Conservation (phyloP, 306 rosid species). For the Cotoneaster glaucophyllus region DNA sequence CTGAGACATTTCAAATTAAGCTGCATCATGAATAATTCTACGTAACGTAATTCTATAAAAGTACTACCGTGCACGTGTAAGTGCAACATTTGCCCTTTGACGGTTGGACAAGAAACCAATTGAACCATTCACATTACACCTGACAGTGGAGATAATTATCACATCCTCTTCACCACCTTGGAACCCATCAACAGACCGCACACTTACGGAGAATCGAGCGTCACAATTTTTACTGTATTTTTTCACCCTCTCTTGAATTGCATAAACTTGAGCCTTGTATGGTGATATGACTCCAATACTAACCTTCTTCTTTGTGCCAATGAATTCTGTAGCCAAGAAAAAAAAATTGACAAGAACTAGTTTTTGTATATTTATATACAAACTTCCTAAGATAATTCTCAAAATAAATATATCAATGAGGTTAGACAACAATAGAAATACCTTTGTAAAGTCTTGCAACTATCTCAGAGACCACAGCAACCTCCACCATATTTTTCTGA, state of each 20-base stretch:
- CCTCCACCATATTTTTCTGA: constrained; percentile 36
- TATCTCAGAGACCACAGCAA: constrained; percentile 35
- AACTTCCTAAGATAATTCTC: neutral
- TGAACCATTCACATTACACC: constrained; percentile 28
- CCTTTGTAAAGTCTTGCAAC: constrained; percentile 40
- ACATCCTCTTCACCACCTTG: constrained; percentile 73
- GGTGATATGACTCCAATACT: constrained; percentile 69
- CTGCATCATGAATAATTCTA: neutral
- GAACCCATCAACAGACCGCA: constrained; percentile 59
- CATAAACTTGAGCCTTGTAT: constrained; percentile 48
- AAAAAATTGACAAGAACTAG: neutral
- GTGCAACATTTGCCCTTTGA: constrained; percentile 52
- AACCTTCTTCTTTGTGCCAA: constrained; percentile 25
- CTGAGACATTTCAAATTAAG: neutral
- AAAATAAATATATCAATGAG: neutral
- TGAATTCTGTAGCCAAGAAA: constrained; percentile 28
- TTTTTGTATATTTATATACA: neutral
- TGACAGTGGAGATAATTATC: constrained; percentile 41
- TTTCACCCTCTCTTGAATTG: constrained; percentile 35
- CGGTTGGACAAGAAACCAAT: constrained; percentile 47
- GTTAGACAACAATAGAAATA: constrained; percentile 4
- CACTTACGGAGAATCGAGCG: constrained; percentile 30
- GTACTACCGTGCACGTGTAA: constrained; percentile 56
- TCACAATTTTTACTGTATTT: constrained; percentile 4
- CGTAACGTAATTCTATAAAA: neutral